Evolutionary conservation across 1,284 basidiomycete species (phyloP).

Genomic region (Puccinia horiana): DNA sequence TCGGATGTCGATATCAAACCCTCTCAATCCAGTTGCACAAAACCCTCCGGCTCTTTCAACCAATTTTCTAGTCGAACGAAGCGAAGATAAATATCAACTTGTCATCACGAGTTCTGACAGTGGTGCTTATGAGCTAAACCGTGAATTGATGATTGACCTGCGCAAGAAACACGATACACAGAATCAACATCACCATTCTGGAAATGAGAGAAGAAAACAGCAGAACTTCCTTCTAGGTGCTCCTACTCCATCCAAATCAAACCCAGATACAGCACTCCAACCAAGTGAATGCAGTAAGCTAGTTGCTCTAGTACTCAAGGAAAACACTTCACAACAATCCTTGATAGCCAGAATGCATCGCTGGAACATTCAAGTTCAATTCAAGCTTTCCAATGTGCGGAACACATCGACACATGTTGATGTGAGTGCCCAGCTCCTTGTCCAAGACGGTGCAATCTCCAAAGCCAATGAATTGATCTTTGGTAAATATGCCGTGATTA

Average conservation of each 20-base stretch:
- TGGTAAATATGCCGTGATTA: not conserved
- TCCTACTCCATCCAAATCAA: not conserved
- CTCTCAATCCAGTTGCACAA: conserved; percentile 12
- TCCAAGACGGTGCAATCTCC: not conserved
- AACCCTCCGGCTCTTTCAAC: not conserved
- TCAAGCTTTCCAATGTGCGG: not conserved
- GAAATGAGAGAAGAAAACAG: conserved; percentile 1
- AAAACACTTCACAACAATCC: not conserved
- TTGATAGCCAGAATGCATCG: conserved; percentile 13
- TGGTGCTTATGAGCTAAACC: conserved; percentile 1
- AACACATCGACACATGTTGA: conserved; percentile 20
- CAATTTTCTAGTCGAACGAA: not conserved
- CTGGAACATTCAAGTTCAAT: conserved; percentile 21
- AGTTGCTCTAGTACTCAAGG: not conserved
- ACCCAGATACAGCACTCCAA: conserved; percentile 4
- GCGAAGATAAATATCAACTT: not conserved
- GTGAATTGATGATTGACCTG: conserved; percentile 10
- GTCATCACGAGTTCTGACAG: not conserved
- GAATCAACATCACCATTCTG: not conserved
- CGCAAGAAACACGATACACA: conserved; percentile 2
- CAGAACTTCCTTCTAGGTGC: not conserved
- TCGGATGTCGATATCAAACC: conserved; percentile 24
- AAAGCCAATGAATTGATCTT: not conserved
- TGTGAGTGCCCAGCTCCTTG: not conserved
- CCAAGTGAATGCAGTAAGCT: conserved; percentile 27